phyloP scores from a whole-genome alignment of 495 filamentous ascomycete genomes.

The Tuber microsphaerosporum region DNA sequence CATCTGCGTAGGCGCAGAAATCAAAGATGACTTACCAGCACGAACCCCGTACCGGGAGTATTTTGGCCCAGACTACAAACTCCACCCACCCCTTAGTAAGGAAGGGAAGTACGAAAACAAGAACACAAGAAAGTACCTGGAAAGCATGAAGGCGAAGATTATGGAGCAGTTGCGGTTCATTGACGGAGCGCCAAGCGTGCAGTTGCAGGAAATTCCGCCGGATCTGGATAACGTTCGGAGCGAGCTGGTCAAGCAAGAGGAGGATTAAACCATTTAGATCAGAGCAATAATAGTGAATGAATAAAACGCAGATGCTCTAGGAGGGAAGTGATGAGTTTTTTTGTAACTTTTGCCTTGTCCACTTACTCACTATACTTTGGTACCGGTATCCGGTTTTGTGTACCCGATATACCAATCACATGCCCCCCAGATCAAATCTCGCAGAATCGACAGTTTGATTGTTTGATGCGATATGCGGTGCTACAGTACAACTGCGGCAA shows the following conservation, averaged over 20 bases:
- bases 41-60: slow-evolving; percentile 71
- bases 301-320: background rate
- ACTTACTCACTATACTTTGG: background rate
- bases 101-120: slow-evolving; percentile 65
- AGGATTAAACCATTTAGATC: background rate
- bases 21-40: slow-evolving; percentile 65
- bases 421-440: background rate
- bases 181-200: slow-evolving; percentile 74
- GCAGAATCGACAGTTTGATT: background rate
- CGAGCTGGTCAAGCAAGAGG: slow-evolving; percentile 37
- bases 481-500: background rate
- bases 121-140: slow-evolving; percentile 69
- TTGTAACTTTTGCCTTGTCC: background rate
- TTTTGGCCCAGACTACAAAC: slow-evolving; percentile 68
- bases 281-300: slow-evolving; percentile 1
- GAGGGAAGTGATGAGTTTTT: background rate
- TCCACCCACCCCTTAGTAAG: slow-evolving; percentile 69
- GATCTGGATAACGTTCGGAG: slow-evolving; percentile 61
- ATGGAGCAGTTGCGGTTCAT: slow-evolving; percentile 83
- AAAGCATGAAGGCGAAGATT: slow-evolving; percentile 64
- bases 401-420: background rate
- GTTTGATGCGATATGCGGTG: background rate
- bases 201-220: slow-evolving; percentile 71
- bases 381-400: background rate
- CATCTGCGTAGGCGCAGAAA: slow-evolving; percentile 72